phyloP scores from a whole-genome alignment of 768 basidiomycete species.

The Leccinellum luteum region DNA sequence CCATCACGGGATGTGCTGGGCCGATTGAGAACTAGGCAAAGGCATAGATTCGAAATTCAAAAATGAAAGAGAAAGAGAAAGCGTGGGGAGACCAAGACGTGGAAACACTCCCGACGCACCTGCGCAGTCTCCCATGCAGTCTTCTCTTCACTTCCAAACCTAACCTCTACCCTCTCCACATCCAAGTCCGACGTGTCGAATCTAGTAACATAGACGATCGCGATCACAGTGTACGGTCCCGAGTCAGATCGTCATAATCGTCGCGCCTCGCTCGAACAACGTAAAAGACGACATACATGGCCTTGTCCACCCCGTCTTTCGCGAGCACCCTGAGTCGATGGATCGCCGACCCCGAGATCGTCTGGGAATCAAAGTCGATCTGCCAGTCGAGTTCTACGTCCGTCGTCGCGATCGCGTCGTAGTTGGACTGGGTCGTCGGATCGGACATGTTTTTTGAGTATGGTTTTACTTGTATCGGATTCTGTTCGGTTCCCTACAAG shows the following conservation, averaged over 20 bases:
- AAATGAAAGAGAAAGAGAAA: neutral
- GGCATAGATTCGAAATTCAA: neutral
- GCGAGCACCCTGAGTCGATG: conserved; percentile 57
- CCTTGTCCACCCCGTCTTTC: conserved; percentile 49
- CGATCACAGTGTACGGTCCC: neutral
- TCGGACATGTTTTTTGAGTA: conserved; percentile 34
- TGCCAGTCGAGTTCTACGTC: conserved; percentile 76
- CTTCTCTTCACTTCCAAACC: conserved; percentile 34
- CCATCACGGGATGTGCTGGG: conserved; percentile 64
- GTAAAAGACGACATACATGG: conserved; percentile 48
- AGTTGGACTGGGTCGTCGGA: conserved; percentile 82
- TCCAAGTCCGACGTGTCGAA: conserved; percentile 76
- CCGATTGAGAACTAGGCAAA: conserved; percentile 49
- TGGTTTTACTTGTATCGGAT: too few relatives aligned
- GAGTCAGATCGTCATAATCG: neutral
- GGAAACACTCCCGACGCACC: conserved; percentile 33
- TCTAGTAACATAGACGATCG: conserved; percentile 33
- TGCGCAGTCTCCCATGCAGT: conserved; percentile 39
- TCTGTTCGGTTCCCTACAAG: too few relatives aligned
- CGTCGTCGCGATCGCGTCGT: conserved; percentile 58
- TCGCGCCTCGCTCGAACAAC: neutral
- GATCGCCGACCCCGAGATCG: conserved; percentile 61
- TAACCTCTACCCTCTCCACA: conserved; percentile 50
- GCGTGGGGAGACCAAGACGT: neutral
- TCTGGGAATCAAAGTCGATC: conserved; percentile 64